Evolutionary conservation across 768 basidiomycete genomes (phyloP), one percentile per base, ranked within the genome.

Genomic region (Heimioporus sp.): DNA sequence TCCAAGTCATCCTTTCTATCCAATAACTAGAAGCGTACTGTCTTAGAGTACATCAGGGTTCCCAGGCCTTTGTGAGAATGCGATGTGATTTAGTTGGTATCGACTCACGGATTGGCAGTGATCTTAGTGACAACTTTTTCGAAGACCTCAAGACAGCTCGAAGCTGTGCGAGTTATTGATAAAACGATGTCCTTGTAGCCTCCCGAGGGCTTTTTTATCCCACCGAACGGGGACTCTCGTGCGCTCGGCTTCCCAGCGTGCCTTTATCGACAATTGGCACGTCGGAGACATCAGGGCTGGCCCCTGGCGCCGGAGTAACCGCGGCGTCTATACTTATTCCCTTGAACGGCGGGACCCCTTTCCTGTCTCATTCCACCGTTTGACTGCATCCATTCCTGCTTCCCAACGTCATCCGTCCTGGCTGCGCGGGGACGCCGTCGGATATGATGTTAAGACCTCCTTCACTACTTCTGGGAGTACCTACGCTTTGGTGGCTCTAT

Each of bases 221-320:
- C 43, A 15, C 24, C 28, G 28, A 36, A 42, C 28, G 35, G 35
- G 35, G 35, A 13, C 35, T 35, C 13, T 35, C 16, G 13, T 35
- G 16, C 35, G 13, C 9, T 15, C 11, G 30, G 30, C 6, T 40
- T 11, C 39, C n/a, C 20, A 43, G 24, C n/a, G 31, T n/a, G 36
- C 20, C 28, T 46, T 49, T n/a, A 44, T 47, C 24, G 24, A 32
- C 21, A 37, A 32, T 30, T 12, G 35, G 52, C 30, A 37, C 13
- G 43, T 46, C 38, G n/a, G 53, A 43, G 19, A 42, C 24, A 49
- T 48, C 41, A 48, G 59, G 59, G 61, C 65, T 52, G 59, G 56
- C 46, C 49, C 56, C 41, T 46, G 24, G 6, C 44, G 31, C 36
- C 16, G 7, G 38, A 39, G 38, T 10, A 10, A 17, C 38, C 10